Evolutionary conservation across 2,329 filamentous ascomycete species (phyloP), one percentile per base, ranked within the genome.

Genomic region (Epichloe baconii): DNA sequence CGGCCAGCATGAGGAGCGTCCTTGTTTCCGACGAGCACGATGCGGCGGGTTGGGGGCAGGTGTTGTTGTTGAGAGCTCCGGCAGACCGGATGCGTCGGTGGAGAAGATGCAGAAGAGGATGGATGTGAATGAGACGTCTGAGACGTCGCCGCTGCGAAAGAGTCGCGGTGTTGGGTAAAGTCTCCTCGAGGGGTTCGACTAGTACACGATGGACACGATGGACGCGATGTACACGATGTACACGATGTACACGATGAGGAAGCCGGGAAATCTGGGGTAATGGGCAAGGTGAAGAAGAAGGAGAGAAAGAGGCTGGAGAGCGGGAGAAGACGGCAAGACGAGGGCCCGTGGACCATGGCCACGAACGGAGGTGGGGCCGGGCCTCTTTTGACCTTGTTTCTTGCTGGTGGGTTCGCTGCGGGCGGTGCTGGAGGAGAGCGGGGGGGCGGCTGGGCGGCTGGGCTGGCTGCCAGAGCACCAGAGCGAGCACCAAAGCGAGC

Each of bases 1-100:
- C 65, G 60, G 72, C 75, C 61, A 79, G 75, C 77, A 80, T 80
- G 72, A 66, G 68, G 71, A 53, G 70, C 74, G 69, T 64, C 59
- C 61, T 62, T 53, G 42, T 61, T 61, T 53, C 42, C 47, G 51
- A 37, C 42, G 41, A 49, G 53, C 41, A 48, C 44, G 37, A 41
- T 42, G 36, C 21, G 44, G 40, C 31, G 10, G 19, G 40, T 37
- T 42, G 12, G 45, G 8, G 15, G 38, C 23, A 35, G 23, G 44
- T 15, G 17, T 31, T 1, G 26, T 31, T 1, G 26, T 8, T 10
- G 26, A 31, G 45, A 19, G 19, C 7, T 40, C 41, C 48, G 48
- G 40, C 6, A 14, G n/a, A 21, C 35, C 48, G 48, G 35, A 45
- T n/a, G 48, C 34, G 48, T 40, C 21, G 34, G 34, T 19, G 35